Conservation (phyloP, 2,329 filamentous ascomycete species). For the Pyricularia sp. region DNA sequence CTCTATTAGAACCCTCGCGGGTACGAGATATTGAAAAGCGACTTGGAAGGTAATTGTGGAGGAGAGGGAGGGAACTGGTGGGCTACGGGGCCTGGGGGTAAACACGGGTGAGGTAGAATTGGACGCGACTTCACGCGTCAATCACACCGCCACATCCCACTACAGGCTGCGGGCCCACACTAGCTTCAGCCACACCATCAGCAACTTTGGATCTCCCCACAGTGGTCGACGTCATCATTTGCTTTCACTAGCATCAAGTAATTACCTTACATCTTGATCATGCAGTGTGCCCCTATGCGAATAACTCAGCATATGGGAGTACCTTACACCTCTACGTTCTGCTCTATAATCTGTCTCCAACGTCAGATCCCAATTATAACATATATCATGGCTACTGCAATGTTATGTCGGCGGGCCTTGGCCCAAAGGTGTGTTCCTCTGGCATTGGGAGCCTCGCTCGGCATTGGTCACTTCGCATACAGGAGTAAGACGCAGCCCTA, state of each 20-base stretch:
- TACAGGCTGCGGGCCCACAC: neutral
- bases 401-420: conserved; percentile 6
- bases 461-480: conserved; percentile 3
- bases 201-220: neutral
- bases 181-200: conserved; percentile 1
- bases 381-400: neutral
- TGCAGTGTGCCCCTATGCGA: too few relatives aligned
- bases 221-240: neutral
- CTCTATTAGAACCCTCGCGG: neutral
- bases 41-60: neutral
- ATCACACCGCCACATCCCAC: neutral
- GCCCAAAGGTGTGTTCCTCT: conserved; percentile 4
- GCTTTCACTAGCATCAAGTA: too few relatives aligned
- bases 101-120: neutral
- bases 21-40: neutral
- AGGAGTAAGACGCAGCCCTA: neutral
- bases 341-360: neutral
- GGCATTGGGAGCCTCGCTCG: conserved; percentile 5
- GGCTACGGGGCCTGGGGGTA: neutral
- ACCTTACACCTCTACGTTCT: neutral
- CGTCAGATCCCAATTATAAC: neutral
- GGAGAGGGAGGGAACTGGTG: neutral
- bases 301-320: neutral
- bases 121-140: neutral
- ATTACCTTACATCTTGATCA: neutral